Evolutionary conservation across 306 rosid genomes (phyloP).

Genomic region (Alnus rubra): DNA sequence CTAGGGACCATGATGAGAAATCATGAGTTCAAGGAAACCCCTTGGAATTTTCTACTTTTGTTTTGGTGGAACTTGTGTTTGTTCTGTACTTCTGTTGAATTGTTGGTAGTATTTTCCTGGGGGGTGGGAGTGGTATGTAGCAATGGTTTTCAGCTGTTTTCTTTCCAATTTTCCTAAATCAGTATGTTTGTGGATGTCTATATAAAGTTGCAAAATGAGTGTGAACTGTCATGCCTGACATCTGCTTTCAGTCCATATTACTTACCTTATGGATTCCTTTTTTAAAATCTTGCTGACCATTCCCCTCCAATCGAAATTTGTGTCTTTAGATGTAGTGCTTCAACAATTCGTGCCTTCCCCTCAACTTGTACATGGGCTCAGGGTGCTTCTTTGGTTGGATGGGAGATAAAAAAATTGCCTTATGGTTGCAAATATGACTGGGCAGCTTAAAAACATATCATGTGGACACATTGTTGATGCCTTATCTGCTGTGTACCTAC

Average conservation of each 20-base stretch:
- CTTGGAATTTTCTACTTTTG: neutral
- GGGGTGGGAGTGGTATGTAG: neutral
- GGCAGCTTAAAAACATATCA: neutral
- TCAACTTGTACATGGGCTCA: neutral
- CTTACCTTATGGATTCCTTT: neutral
- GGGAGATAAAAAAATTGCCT: too few species aligned
- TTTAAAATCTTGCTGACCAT: neutral
- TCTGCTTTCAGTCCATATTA: constrained; percentile 12
- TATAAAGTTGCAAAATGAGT: neutral
- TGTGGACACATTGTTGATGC: neutral
- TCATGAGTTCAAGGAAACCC: neutral
- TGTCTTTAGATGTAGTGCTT: neutral
- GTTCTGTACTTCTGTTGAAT: neutral
- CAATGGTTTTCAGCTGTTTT: neutral
- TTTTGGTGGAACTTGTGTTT: neutral
- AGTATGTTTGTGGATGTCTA: neutral
- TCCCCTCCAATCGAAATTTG: neutral
- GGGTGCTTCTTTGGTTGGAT: too few species aligned
- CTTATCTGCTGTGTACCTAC: neutral
- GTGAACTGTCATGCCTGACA: neutral
- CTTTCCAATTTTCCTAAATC: neutral
- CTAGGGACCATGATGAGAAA: neutral
- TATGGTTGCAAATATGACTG: neutral
- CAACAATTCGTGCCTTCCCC: neutral
- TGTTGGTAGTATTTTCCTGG: neutral